These are phyloP conservation scores for Senna siamea DNA, from an alignment of 306 rosid species.

Conservation along the genomic window DNA sequence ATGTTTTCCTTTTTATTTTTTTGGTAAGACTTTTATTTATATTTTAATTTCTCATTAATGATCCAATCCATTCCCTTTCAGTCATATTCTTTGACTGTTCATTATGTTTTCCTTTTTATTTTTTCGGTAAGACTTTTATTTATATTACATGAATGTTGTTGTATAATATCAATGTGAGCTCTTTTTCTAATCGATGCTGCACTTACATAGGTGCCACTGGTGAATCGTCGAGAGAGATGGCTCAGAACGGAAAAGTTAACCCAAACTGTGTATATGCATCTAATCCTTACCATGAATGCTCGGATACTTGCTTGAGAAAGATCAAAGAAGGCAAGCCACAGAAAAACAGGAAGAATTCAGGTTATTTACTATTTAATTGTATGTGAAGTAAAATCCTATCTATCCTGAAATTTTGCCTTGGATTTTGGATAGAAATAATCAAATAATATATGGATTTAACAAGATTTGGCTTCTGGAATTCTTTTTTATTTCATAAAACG, in stretches of 20 bases:
- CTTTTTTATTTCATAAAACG: background rate
- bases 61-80: too few relatives aligned
- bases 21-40: too few relatives aligned
- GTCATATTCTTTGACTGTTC: background rate
- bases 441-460: too few relatives aligned
- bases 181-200: constrained; percentile 23
- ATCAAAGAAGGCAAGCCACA: constrained; percentile 63
- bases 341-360: constrained; percentile 61
- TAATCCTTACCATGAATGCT: constrained; percentile 93
- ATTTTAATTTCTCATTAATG: too few relatives aligned
- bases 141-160: background rate
- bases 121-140: background rate
- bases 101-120: background rate
- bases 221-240: constrained; percentile 57
- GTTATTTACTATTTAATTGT: constrained; percentile 36
- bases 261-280: constrained; percentile 65
- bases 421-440: constrained; percentile 18
- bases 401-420: background rate
- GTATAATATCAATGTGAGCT: background rate
- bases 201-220: constrained; percentile 16
- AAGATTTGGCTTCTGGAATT: too few relatives aligned
- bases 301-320: constrained; percentile 66
- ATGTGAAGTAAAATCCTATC: constrained; percentile 7
- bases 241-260: constrained; percentile 55
- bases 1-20: too few relatives aligned